Evolutionary conservation across 495 filamentous ascomycete genomes (phyloP), one percentile per base, ranked within the genome.

Genomic region (Aspergillus egyptiacus): DNA sequence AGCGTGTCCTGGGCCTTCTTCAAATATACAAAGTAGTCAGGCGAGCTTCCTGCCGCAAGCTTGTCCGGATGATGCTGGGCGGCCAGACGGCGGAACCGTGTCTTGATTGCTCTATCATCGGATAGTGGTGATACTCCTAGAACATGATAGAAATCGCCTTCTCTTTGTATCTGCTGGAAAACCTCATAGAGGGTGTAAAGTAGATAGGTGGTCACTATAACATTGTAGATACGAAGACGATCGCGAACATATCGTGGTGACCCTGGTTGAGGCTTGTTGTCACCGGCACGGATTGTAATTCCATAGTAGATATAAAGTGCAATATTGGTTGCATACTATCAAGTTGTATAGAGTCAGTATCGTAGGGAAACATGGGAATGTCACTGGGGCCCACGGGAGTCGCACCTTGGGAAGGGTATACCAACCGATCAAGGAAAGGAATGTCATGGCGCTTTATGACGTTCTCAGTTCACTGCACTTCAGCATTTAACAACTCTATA

Each of bases 111-210:
- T 52, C 81, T 80, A 33, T 93, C 89, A 45, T 82, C 79, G 18
- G 81, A 85, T 48, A 78, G 61, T 23, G 81, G 74, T 7, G 82
- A 75, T 0, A 95, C 73, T 13, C 78, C 78, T 0, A 98, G 75
- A 34, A 79, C 78, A 36, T 78, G 67, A 68, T 96, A 97, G 70
- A 86, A 95, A 71, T 85, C 78, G 18, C 84, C 80, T 0, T 73
- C 69, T 44, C 75, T 71, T 32, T 79, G 84, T 2, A 97, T 69
- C 36, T 86, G 78, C 66, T 86, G 84, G 73, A 95, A 88, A 46
- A 86, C 84, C 69, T 97, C 91, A 70, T 90, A 96, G 57, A 98
- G 82, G 27, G 87, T 96, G 72, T 96, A 97, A 50, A 87, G 68
- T 15, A 98, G 84, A 68, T 97, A 98, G 35, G 78, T 61, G 31